Evolutionary conservation across 345 rosid genomes (phyloP).

Genomic region (Ricinus communis): DNA sequence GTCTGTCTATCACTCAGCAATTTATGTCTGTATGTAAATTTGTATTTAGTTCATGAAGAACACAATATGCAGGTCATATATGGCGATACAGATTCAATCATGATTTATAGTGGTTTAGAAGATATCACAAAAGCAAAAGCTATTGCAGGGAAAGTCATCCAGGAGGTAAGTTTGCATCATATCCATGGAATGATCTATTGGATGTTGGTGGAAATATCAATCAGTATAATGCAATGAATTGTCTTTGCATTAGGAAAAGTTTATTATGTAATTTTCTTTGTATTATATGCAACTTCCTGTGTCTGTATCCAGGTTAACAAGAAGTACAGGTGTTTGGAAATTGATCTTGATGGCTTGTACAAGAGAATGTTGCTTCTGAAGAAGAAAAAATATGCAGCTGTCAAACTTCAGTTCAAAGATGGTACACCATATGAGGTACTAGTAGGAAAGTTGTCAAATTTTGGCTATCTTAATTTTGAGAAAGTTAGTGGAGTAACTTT

Average conservation of each 20-base stretch:
- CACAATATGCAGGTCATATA: constrained; percentile 71
- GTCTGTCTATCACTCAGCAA: not conserved
- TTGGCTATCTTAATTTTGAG: constrained; percentile 12
- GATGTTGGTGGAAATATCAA: not conserved
- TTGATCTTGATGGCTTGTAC: constrained; percentile 93
- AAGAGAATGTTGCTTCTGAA: constrained; percentile 97
- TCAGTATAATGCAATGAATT: too few relatives aligned
- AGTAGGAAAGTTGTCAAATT: constrained; percentile 1
- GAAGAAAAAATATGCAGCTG: constrained; percentile 99
- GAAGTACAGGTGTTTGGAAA: constrained; percentile 84
- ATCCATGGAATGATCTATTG: not conserved
- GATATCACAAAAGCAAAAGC: constrained; percentile 74
- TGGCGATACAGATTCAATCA: constrained; percentile 98
- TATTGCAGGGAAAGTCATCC: constrained; percentile 82
- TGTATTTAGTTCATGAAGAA: not conserved
- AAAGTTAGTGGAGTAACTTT: constrained; percentile 27
- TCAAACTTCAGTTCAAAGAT: constrained; percentile 77
- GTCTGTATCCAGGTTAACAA: constrained; percentile 72
- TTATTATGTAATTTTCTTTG: not conserved
- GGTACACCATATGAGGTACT: constrained; percentile 76
- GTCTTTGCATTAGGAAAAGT: too few relatives aligned
- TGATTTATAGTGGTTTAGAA: constrained; percentile 92
- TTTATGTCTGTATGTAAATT: constrained; percentile 7
- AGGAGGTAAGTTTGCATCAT: constrained; percentile 59
- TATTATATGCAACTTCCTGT: constrained; percentile 18